Evolutionary conservation across 176 grass and related monocot species (phyloP).

Genomic region (Raddia guianensis): DNA sequence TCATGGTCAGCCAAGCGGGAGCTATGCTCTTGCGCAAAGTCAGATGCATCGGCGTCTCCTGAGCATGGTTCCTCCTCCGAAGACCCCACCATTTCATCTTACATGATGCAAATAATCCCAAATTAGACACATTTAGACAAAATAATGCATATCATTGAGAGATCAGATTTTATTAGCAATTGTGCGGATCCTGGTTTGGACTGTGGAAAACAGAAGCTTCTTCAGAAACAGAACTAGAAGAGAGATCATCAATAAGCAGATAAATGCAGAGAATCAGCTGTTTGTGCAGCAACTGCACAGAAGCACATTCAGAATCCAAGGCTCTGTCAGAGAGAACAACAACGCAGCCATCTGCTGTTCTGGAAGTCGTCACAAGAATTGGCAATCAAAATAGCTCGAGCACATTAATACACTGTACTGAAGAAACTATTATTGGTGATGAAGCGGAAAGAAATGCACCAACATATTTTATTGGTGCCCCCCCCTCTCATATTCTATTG

Average conservation of each 20-base stretch:
- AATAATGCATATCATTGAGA: not conserved
- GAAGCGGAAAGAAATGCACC: not conserved
- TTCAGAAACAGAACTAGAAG: slow-evolving; percentile 1
- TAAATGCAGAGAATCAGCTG: not conserved
- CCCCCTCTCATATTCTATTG: not conserved
- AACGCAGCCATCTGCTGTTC: not conserved
- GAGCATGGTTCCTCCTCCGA: slow-evolving; percentile 83
- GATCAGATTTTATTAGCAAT: not conserved
- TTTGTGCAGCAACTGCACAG: not conserved
- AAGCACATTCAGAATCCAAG: not conserved
- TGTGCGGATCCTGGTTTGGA: not conserved
- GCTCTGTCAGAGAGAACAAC: not conserved
- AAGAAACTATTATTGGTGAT: not conserved
- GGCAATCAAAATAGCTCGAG: not conserved
- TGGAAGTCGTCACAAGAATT: not conserved
- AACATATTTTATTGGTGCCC: not conserved
- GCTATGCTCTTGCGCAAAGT: slow-evolving; percentile 47
- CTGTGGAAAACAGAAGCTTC: not conserved
- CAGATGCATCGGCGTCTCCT: slow-evolving; percentile 52
- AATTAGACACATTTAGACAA: slow-evolving; percentile 26
- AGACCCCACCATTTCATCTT: slow-evolving; percentile 77
- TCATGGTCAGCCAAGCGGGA: slow-evolving; percentile 69
- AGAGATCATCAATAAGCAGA: not conserved
- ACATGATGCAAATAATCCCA: not conserved
- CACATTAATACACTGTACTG: not conserved